Evolutionary conservation across 2,329 filamentous ascomycete genomes (phyloP).

Genomic region (Coniosporium uncinatum): DNA sequence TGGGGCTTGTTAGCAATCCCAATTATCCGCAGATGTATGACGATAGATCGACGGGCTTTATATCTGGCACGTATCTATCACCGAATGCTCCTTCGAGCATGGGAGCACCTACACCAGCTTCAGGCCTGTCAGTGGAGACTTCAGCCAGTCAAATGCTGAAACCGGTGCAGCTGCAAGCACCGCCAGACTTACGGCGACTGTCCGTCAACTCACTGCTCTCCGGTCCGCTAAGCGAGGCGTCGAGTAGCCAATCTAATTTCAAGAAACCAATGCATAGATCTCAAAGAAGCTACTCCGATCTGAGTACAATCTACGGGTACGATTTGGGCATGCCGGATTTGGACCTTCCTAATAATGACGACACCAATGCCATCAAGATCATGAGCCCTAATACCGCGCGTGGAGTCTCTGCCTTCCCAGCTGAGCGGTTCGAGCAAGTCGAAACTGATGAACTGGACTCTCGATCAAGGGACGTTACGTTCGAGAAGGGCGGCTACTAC

Average conservation of each 20-base stretch:
- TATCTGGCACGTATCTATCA: constrained; percentile 3
- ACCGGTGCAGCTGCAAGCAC: constrained; percentile 17
- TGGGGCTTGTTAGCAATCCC: too few species aligned
- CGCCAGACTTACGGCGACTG: constrained; percentile 44
- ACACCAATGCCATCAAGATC: constrained; percentile 54
- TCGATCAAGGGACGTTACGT: constrained; percentile 35
- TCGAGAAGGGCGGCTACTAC: constrained; percentile 63
- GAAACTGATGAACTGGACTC: constrained; percentile 18
- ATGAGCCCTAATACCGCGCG: constrained; percentile 20
- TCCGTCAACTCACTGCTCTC: constrained; percentile 62
- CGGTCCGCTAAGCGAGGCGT: constrained; percentile 34
- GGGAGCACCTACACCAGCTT: too few species aligned
- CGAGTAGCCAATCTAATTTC: background rate
- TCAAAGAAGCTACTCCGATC: background rate
- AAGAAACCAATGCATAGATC: background rate
- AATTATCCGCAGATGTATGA: too few species aligned
- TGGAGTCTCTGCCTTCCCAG: constrained; percentile 22
- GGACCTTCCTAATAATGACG: constrained; percentile 67
- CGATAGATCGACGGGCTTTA: constrained; percentile 12
- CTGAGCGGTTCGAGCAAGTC: constrained; percentile 25
- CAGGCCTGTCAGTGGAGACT: too few species aligned
- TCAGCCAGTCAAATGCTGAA: too few species aligned
- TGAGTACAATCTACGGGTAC: constrained; percentile 56
- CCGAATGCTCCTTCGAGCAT: too few species aligned
- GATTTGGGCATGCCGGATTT: constrained; percentile 66